Evolutionary conservation across 2,329 filamentous ascomycete species (phyloP).

Genomic region (Hymenoscyphus occultus): DNA sequence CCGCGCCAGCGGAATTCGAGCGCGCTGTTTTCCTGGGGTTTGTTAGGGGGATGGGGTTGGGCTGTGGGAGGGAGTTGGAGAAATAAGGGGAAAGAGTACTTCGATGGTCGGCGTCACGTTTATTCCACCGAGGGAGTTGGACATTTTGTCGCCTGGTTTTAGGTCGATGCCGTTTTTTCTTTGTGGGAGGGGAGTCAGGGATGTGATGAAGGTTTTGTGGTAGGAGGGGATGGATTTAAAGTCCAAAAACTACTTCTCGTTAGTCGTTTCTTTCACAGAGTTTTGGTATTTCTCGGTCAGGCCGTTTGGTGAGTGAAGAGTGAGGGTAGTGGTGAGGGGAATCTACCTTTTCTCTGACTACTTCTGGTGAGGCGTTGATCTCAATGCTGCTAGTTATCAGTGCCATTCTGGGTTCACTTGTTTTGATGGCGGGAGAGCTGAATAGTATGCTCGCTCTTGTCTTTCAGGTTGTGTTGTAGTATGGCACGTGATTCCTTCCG

Average conservation of each 20-base stretch:
- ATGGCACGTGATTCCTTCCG: background rate
- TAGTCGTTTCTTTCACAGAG: no score
- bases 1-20: conserved; percentile 8
- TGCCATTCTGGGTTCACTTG: background rate
- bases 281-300: background rate
- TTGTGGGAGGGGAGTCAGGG: conserved; percentile 2
- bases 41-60: background rate
- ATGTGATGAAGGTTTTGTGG: conserved; percentile 3
- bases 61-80: background rate
- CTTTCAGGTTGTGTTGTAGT: background rate
- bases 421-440: background rate
- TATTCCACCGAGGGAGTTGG: conserved; percentile 7
- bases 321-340: background rate
- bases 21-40: background rate
- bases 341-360: conserved; percentile 5
- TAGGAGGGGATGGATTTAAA: background rate
- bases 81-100: background rate
- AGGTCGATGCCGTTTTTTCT: conserved; percentile 6
- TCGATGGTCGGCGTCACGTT: background rate
- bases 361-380: background rate
- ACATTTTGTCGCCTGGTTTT: conserved; percentile 1
- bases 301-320: background rate
- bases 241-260: background rate
- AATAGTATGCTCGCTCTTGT: no score
- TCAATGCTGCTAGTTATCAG: conserved; percentile 4